Evolutionary conservation across 352 stramenopile species (phyloP), one percentile per base, ranked within the genome.

Genomic region (Peronospora belbahrii): DNA sequence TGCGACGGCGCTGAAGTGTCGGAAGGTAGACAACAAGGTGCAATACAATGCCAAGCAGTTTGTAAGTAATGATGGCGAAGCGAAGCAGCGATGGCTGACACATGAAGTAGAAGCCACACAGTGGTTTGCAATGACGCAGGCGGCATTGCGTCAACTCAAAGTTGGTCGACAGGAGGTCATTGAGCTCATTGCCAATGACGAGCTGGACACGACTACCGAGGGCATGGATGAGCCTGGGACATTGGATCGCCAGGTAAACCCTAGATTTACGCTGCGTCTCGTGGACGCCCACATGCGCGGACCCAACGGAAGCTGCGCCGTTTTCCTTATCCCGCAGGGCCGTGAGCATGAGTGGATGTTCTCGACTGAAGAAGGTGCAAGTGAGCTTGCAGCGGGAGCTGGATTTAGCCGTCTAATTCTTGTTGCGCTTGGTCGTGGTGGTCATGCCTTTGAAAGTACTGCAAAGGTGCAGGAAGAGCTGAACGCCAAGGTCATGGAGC

Each of bases 261-360:
- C 75, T 19, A 59, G 72, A 4, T 88, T 80, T 48, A 70, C 62
- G 39, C 56, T 88, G 37, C 72, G 72, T 13, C 49, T 86, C 2
- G 68, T 85, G 23, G 74, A 89, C 44, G 46, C 60, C n/a, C 58
- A 67, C 24, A 18, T 53, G 41, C 52, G 61, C n/a, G 69, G 68
- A 42, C 54, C 61, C 25, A 79, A 86, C 35, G 71, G 70, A 14
- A 74, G 56, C 38, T 84, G 73, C 34, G 71, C 63, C 4, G 74
- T 89, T 32, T 86, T 90, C 32, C 56, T 93, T 7, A 81, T 90
- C 32, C 82, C 82, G 0, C 76, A 90, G 44, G 82, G 82, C 31
- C 72, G 70, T 18, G 82, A 93, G 67, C 70, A 87, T 49, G 80
- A 92, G 54, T 90, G 65, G 67, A 73, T 86, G 57, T 93, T 93